Evolutionary conservation across 352 stramenopile species (phyloP).

Genomic region (Phytophthora hibernalis): DNA sequence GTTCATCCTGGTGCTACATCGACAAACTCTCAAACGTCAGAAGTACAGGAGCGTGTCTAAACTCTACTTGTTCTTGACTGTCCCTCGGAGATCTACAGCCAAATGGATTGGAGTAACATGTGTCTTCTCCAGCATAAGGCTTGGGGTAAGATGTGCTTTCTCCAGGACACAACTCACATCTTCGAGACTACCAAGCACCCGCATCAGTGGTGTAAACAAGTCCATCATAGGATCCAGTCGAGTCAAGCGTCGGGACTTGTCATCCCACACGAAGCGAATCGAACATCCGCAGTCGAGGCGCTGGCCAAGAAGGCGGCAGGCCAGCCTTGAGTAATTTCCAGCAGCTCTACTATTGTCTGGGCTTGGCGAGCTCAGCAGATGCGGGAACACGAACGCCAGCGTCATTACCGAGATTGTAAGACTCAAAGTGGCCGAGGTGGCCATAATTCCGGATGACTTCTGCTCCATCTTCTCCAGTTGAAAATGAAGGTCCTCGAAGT

Average conservation of each 20-base stretch:
- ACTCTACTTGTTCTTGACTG: not conserved
- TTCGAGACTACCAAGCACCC: constrained; percentile 24
- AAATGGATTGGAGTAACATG: too few relatives aligned
- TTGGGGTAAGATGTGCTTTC: constrained; percentile 19
- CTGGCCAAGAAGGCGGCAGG: constrained; percentile 14
- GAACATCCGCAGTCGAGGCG: constrained; percentile 13
- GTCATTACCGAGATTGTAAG: constrained; percentile 20
- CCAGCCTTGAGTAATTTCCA: not conserved
- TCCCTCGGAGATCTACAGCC: not conserved
- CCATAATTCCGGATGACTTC: constrained; percentile 6
- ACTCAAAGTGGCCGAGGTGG: constrained; percentile 7
- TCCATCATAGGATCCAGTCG: constrained; percentile 18
- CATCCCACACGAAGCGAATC: constrained; percentile 23
- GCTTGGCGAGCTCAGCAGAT: constrained; percentile 2
- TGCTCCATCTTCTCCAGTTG: constrained; percentile 35
- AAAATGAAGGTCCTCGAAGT: constrained; percentile 30
- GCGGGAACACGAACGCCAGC: constrained; percentile 19
- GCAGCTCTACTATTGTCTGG: not conserved
- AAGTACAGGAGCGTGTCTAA: not conserved
- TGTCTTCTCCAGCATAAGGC: not conserved
- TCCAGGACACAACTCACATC: constrained; percentile 16
- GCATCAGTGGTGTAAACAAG: constrained; percentile 15
- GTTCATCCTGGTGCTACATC: too few relatives aligned
- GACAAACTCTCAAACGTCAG: too few relatives aligned
- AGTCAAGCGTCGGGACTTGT: not conserved